Conservation (phyloP, 148 eudicot genomes). For the Fagopyrum tataricum region DNA sequence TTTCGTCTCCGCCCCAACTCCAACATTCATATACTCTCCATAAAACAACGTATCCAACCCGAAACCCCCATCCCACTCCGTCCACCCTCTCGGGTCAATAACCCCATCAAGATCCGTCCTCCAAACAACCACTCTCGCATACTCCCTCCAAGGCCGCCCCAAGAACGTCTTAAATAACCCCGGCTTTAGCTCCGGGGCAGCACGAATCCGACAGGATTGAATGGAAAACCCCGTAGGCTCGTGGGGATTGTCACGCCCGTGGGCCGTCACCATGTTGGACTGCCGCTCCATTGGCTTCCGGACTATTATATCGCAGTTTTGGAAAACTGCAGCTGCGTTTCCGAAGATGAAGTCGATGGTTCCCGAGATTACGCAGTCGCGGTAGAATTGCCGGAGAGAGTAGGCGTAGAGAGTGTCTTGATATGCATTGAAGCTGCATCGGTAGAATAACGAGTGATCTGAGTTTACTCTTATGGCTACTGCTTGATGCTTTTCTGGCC, state of each 20-base stretch:
- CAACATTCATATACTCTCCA: slow-evolving; percentile 62
- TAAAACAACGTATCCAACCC: slow-evolving; percentile 54
- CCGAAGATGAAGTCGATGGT: slow-evolving; percentile 73
- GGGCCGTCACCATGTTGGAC: slow-evolving; percentile 56
- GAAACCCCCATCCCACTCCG: slow-evolving; percentile 45
- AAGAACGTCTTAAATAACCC: slow-evolving; percentile 35
- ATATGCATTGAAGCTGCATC: slow-evolving; percentile 54
- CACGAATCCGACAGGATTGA: slow-evolving; percentile 32
- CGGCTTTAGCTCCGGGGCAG: slow-evolving; percentile 29
- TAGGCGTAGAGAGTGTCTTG: slow-evolving; percentile 58
- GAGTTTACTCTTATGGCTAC: slow-evolving; percentile 53
- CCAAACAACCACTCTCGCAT: slow-evolving; percentile 52
- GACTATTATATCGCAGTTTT: slow-evolving; percentile 60
- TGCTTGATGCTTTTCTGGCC: slow-evolving; percentile 57
- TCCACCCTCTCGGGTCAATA: slow-evolving; percentile 66
- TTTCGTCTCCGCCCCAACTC: slow-evolving; percentile 36
- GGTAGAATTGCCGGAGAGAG: slow-evolving; percentile 59
- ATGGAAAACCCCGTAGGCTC: slow-evolving; percentile 59
- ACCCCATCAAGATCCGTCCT: slow-evolving; percentile 51
- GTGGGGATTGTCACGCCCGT: slow-evolving; percentile 37
- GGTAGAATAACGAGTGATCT: slow-evolving; percentile 50
- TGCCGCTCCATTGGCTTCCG: slow-evolving; percentile 46
- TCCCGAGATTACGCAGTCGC: slow-evolving; percentile 67
- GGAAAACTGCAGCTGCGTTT: slow-evolving; percentile 46
- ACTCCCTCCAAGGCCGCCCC: slow-evolving; percentile 69